Base-by-base conservation (phyloP, 768 basidiomycete species). In the Amanita rimosa region DNA sequence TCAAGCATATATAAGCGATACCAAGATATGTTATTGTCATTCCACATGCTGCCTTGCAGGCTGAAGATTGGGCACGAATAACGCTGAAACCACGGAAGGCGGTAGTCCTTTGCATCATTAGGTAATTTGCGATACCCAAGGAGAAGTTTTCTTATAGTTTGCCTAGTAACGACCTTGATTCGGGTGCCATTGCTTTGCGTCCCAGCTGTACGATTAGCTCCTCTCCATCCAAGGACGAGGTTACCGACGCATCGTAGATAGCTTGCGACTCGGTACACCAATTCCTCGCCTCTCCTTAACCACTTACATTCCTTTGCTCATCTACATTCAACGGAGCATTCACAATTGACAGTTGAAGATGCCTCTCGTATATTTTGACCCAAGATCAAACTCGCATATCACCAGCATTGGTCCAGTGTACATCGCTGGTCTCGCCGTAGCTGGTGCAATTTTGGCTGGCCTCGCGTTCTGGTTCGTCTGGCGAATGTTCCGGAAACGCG, bases 391-490 rank as follows among this genome's bases (percentile, higher is more conserved):
- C 43, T 52, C 26, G 27, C 37, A 34, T 17, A 39, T 29, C 9
- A 17, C 16, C 19, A 41, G 16, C 14, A 29, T 48, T 22, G 54
- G 51, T 39, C 61, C 71, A 4, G 58, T 69, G 17, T 67, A 71
- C 54, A 71, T 81, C 42, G 74, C 63, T 46, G 81, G 76, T 5
- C 71, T 83, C 55, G 63, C 68, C 17, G 57, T 79, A 5, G 74
- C 68, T 22, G 72, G 64, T 16, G 62, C 67, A 24, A 60, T 75
- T 36, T 48, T 68, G 19, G 44, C 74, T 24, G 64, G 57, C 35
- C 51, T 78, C 35, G 55, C 50, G 38, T 9, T 66, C 22, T 81
- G 75, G 75, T 54, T 79, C 4, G 58, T 54, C 31, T 54, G 77
- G 33, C 65, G 64, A n/a, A 53, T 58, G 37, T 65, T 64, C 48